Evolutionary conservation across 1,284 basidiomycete genomes (phyloP).

Genomic region (Fomitopsis pinicola): DNA sequence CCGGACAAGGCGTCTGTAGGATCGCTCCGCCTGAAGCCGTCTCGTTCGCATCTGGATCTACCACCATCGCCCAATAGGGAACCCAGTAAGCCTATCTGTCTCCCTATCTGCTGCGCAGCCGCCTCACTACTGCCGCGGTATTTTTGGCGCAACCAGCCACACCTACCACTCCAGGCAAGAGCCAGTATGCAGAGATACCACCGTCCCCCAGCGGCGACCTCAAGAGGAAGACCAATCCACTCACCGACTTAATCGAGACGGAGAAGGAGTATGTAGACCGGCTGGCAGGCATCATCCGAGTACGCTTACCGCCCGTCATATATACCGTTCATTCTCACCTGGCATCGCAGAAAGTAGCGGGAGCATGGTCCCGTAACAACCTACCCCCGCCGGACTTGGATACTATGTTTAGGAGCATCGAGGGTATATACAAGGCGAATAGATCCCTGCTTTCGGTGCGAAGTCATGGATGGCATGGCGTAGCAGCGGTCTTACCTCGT

Average conservation of each 20-base stretch:
- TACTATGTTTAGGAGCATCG: slow-evolving; percentile 90
- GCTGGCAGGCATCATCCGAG: slow-evolving; percentile 86
- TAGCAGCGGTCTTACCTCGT: not conserved
- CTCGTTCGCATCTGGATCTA: not conserved
- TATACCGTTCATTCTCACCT: slow-evolving; percentile 9
- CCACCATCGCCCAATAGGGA: not conserved
- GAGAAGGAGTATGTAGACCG: slow-evolving; percentile 94
- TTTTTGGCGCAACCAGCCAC: slow-evolving; percentile 9
- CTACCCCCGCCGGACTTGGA: slow-evolving; percentile 92
- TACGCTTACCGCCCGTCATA: slow-evolving; percentile 37
- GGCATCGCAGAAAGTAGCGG: slow-evolving; percentile 79
- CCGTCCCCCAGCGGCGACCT: slow-evolving; percentile 27
- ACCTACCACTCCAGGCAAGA: slow-evolving; percentile 17
- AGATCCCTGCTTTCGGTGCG: slow-evolving; percentile 74
- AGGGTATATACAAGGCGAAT: slow-evolving; percentile 90
- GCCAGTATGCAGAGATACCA: slow-evolving; percentile 19
- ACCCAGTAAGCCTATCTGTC: not conserved
- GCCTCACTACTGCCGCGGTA: not conserved
- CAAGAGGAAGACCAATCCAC: slow-evolving; percentile 73
- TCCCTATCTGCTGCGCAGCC: not conserved
- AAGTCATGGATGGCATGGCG: not conserved
- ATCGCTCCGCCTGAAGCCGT: slow-evolving; percentile 1
- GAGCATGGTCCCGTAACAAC: slow-evolving; percentile 93
- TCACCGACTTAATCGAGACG: slow-evolving; percentile 90
- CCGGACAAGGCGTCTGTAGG: slow-evolving; percentile 30